Conservation (phyloP, 1,284 basidiomycete genomes). For the Cryptococcus sp. region DNA sequence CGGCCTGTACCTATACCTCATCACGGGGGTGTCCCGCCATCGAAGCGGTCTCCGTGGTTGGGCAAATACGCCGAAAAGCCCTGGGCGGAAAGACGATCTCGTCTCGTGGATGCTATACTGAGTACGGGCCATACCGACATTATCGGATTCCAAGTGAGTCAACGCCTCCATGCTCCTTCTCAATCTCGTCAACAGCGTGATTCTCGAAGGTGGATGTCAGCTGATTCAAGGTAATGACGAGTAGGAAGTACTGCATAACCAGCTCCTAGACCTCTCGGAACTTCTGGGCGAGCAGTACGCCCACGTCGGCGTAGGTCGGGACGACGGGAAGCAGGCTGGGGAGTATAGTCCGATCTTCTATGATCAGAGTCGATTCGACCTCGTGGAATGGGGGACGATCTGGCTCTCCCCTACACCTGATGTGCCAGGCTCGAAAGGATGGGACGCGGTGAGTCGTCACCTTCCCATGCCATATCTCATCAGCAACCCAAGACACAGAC, state of each 20-base stretch:
- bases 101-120: constrained; percentile 41
- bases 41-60: not conserved
- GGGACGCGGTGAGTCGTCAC: constrained; percentile 50
- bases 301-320: constrained; percentile 66
- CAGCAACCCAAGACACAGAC: not conserved
- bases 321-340: constrained; percentile 62
- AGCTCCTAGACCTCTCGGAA: constrained; percentile 63
- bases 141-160: constrained; percentile 53
- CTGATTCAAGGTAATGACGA: not conserved
- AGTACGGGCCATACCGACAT: constrained; percentile 39
- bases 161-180: not conserved
- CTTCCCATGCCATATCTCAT: not conserved
- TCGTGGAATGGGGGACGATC: constrained; percentile 41
- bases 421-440: constrained; percentile 43
- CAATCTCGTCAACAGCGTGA: not conserved
- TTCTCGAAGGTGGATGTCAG: not conserved
- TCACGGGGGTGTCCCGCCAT: constrained; percentile 25
- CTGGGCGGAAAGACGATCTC: constrained; percentile 44
- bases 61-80: constrained; percentile 34
- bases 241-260: constrained; percentile 63
- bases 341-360: constrained; percentile 70
- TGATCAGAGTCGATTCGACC: constrained; percentile 52
- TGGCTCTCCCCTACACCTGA: constrained; percentile 48
- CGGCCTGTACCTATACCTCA: constrained; percentile 38
- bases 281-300: constrained; percentile 61